Conservation (phyloP, 2,329 filamentous ascomycete genomes). For the Aspergillus sojae region DNA sequence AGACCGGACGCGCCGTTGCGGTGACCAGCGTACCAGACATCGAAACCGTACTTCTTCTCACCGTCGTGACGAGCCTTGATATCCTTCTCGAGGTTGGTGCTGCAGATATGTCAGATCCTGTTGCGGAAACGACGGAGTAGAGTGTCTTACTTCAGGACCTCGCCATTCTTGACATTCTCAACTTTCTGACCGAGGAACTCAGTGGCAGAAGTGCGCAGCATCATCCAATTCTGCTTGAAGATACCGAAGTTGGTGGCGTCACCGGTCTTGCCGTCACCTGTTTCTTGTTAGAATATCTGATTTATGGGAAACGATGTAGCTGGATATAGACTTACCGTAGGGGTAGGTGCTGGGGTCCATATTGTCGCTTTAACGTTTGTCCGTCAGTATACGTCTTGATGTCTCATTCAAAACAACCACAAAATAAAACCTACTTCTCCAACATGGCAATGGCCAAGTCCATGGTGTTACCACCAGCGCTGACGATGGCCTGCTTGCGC, state of each 20-base stretch:
- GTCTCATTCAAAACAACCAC: background rate
- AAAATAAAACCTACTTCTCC: conserved; percentile 14
- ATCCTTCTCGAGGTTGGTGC: conserved; percentile 21
- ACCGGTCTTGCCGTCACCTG: conserved; percentile 29
- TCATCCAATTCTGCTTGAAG: conserved; percentile 38
- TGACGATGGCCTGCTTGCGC: conserved; percentile 19
- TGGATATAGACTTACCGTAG: conserved; percentile 16
- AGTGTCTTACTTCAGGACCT: conserved; percentile 28
- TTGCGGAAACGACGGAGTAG: background rate
- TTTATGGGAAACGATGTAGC: background rate
- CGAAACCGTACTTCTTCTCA: conserved; percentile 22
- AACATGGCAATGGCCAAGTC: conserved; percentile 26
- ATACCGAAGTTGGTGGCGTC: conserved; percentile 34
- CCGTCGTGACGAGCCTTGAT: conserved; percentile 18
- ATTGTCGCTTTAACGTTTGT: background rate
- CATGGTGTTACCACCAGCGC: conserved; percentile 22
- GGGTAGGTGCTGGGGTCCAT: conserved; percentile 21
- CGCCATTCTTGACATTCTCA: conserved; percentile 29
- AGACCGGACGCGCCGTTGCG: conserved; percentile 26
- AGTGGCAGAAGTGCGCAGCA: conserved; percentile 29
- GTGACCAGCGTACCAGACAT: conserved; percentile 28
- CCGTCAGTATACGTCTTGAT: background rate
- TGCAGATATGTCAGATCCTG: background rate
- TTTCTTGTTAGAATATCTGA: background rate
- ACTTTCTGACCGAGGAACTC: conserved; percentile 25